These are phyloP conservation scores for Rubus idaeus DNA, from an alignment of 306 rosid genomes.

Conservation along the genomic window DNA sequence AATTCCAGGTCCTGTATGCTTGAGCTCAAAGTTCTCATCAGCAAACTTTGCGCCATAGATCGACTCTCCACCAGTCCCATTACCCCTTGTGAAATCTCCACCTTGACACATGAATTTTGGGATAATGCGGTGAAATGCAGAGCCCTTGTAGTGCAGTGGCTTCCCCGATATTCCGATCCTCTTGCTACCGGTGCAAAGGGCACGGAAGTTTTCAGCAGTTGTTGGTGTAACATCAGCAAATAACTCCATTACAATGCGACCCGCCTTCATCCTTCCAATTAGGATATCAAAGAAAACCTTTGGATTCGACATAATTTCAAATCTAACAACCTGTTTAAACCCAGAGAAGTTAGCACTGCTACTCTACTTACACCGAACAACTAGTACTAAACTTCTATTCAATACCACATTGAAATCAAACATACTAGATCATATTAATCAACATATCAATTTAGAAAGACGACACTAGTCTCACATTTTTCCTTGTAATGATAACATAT, in stretches of 20 bases:
- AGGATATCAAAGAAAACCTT: conserved; percentile 80
- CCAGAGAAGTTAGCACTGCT: not conserved
- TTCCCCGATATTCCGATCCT: conserved; percentile 70
- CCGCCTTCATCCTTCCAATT: conserved; percentile 75
- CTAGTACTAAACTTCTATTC: not conserved
- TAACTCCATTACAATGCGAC: conserved; percentile 72
- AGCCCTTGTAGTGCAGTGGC: conserved; percentile 69
- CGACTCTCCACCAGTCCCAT: conserved; percentile 91
- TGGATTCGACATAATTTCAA: conserved; percentile 60
- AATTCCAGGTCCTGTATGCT: conserved; percentile 76
- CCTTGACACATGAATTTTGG: conserved; percentile 87
- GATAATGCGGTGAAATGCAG: conserved; percentile 73
- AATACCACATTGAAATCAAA: not conserved
- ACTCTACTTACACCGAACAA: not conserved
- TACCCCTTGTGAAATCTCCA: conserved; percentile 79
- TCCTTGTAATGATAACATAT: not conserved
- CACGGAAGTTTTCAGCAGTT: conserved; percentile 90
- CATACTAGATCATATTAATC: not conserved
- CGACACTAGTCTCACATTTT: not conserved
- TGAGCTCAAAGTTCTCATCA: conserved; percentile 73
- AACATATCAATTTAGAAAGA: not conserved
- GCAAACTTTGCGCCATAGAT: conserved; percentile 67
- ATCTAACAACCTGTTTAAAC: not conserved
- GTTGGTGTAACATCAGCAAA: conserved; percentile 72
- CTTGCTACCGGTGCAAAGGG: conserved; percentile 80